Evolutionary conservation across 2,329 filamentous ascomycete species (phyloP), one percentile per base, ranked within the genome.

Genomic region (Cylindrodendrum hubeiense): DNA sequence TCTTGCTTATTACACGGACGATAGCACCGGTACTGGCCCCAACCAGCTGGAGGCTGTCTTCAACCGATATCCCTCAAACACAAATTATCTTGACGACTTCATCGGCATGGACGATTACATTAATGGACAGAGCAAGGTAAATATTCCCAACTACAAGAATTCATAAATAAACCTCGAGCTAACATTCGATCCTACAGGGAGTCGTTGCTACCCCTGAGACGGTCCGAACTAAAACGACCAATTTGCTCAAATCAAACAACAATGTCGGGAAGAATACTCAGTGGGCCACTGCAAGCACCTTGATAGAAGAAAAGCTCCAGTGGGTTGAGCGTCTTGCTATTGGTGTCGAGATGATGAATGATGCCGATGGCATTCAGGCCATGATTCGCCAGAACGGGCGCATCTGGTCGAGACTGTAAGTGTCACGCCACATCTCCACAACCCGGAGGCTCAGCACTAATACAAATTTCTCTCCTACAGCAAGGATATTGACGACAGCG

Each of bases 41-140:
- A 59, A 59, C 5, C 39, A 59, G 8, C 54, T 65, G 0, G 49
- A 57, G 3, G 33, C 39, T 2, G 61, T 67, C 2, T 65, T 57
- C 15, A 17, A 53, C 3, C 19, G 65, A 2, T 68, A 50, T 17
- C 67, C 65, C 0, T 50, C 3, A 1, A 4, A 24, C 0, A 28
- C 41, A 0, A 21, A 57, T 4, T 68, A 54, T 19, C 22, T 67
- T 0, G 41, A 65, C 0, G 65, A 68, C 12, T 60, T 68, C 12
- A 56, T 68, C 7, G 67, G 52, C 0, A 67, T 68, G 66, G 52
- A 68, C 4, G 34, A 67, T 1, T 60, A 51, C 41, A 49, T 61
- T 0, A 68, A 68, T 5, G 41, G 46, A 1, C 1, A 22, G 22
- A 43, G 60, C 12, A 67, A 68, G 64, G 64, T 67, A 60, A 26